A percentile compares a stretch with the other conserved stretches of the same genome.
phyloP scores from a whole-genome alignment of 2,329 filamentous ascomycete genomes.

The Trichoderma sp. region DNA sequence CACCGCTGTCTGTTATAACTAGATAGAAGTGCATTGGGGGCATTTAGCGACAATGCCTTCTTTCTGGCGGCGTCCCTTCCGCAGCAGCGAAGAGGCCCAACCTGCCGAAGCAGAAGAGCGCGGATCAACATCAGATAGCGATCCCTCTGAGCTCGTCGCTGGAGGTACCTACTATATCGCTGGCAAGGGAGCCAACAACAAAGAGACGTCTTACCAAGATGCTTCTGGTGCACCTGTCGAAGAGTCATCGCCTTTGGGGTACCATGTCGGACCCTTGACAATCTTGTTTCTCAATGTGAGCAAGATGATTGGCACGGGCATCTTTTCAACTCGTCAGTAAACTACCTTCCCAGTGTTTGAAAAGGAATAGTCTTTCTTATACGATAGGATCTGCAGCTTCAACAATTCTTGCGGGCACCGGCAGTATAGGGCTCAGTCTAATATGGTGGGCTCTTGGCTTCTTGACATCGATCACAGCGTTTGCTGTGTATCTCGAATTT shows the following conservation, averaged over 20 bases:
- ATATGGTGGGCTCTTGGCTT: constrained; percentile 65
- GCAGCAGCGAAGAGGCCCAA: constrained; percentile 16
- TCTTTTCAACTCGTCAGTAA: constrained; percentile 61
- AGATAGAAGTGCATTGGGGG: not conserved
- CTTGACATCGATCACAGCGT: constrained; percentile 52
- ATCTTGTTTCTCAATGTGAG: constrained; percentile 60
- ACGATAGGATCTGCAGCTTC: constrained; percentile 42
- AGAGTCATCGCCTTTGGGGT: constrained; percentile 55
- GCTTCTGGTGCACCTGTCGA: constrained; percentile 61
- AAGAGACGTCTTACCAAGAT: constrained; percentile 55
- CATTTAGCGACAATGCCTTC: constrained; percentile 12
- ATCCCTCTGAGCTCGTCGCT: constrained; percentile 11
- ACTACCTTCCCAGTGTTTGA: not conserved
- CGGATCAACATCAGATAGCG: constrained; percentile 15
- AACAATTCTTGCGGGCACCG: constrained; percentile 55
- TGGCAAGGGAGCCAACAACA: constrained; percentile 43
- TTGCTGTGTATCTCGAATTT: constrained; percentile 61
- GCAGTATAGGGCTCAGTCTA: constrained; percentile 60
- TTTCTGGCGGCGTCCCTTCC: constrained; percentile 24
- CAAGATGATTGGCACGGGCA: constrained; percentile 61
- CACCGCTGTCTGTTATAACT: not conserved
- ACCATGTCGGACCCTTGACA: constrained; percentile 53
- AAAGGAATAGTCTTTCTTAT: not conserved
- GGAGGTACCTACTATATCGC: constrained; percentile 12
- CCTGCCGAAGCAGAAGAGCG: constrained; percentile 20